phyloP scores from a whole-genome alignment of 2,329 filamentous ascomycete species.

The Ceratocystis cubensis region DNA sequence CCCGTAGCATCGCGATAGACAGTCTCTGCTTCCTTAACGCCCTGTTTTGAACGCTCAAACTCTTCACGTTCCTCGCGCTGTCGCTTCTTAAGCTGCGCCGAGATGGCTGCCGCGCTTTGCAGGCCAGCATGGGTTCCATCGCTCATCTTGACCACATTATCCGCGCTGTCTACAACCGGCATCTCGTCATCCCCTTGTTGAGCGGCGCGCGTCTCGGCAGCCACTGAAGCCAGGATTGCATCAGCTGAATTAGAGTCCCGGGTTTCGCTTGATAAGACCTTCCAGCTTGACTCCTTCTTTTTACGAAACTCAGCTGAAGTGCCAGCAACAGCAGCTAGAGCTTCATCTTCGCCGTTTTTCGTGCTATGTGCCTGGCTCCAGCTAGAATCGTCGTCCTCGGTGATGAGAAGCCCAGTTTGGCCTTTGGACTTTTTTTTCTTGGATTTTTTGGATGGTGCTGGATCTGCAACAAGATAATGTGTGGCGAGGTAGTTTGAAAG shows the following conservation, averaged over 20 bases:
- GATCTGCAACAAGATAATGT: conserved; percentile 62
- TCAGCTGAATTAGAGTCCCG: conserved; percentile 44
- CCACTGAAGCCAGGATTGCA: conserved; percentile 61
- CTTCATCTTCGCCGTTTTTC: conserved; percentile 42
- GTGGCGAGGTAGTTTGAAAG: conserved; percentile 79
- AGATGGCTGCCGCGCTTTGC: conserved; percentile 70
- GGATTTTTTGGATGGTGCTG: conserved; percentile 48
- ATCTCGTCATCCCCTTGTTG: conserved; percentile 38
- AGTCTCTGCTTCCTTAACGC: conserved; percentile 47
- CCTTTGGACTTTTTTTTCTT: conserved; percentile 44
- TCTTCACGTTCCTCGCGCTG: conserved; percentile 49
- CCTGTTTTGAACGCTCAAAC: conserved; percentile 32
- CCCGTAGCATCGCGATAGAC: conserved; percentile 93
- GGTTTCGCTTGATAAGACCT: conserved; percentile 43
- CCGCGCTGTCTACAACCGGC: conserved; percentile 33
- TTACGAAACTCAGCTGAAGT: conserved; percentile 54
- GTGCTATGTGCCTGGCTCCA: conserved; percentile 34
- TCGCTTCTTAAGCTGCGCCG: conserved; percentile 52
- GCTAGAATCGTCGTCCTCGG: conserved; percentile 48
- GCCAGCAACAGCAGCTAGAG: conserved; percentile 36
- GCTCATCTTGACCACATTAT: conserved; percentile 56
- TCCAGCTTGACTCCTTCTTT: conserved; percentile 71
- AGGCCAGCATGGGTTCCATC: conserved; percentile 79
- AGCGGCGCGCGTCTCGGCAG: conserved; percentile 49
- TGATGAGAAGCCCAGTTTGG: conserved; percentile 45